Evolutionary conservation across 2,329 filamentous ascomycete species (phyloP), one percentile per base, ranked within the genome.

Genomic region (Clarireedia monteithiana): DNA sequence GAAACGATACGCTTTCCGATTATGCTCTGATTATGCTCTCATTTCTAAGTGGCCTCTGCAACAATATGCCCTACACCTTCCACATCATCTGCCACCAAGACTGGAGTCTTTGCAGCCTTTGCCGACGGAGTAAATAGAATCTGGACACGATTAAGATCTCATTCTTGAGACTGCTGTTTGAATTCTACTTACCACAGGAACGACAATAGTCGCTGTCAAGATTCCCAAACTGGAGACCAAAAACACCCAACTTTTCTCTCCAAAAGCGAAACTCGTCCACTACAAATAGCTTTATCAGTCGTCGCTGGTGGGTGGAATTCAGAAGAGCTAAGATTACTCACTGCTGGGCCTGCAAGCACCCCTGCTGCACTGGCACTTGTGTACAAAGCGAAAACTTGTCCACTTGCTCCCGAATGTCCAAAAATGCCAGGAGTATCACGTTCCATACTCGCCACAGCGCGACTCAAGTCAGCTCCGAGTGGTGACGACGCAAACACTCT

Each of bases 341-440:
- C 30, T 6, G 53, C 50, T 48, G 57, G 59, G 3, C 59, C 59
- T 40, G 55, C 27, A n/a, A 59, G 38, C n/a, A 57, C 48, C 14
- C 57, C 59, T 34, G 57, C 53, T 48, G 58, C 57, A 17, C 38
- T 55, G 10, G 57, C 50, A 34, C 55, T 56, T 9, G 51, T 61
- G 39, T 50, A 56, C 5, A 61, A 30, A 6, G 59, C 55, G 27
- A 57, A 61, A 20, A 56, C 59, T 12, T 61, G 59, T 39, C 54
- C 57, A 40, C 40, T 56, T 14, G 58, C 58, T 27, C 50, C 55
- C 10, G 42, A 38, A 17, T 27, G 38, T 6, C 52, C 57, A 42
- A 59, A 61, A 23, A 58, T 58, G 1, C 49, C 49, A 6, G 59
- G 59, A 27, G 48, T 52, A 4, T 57, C 44, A 2, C 23, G 5